A percentile compares a stretch with the other conserved stretches of the same genome.
phyloP scores from a whole-genome alignment of 805 yeast species.

The Zygosaccharomyces gambellarensis region DNA sequence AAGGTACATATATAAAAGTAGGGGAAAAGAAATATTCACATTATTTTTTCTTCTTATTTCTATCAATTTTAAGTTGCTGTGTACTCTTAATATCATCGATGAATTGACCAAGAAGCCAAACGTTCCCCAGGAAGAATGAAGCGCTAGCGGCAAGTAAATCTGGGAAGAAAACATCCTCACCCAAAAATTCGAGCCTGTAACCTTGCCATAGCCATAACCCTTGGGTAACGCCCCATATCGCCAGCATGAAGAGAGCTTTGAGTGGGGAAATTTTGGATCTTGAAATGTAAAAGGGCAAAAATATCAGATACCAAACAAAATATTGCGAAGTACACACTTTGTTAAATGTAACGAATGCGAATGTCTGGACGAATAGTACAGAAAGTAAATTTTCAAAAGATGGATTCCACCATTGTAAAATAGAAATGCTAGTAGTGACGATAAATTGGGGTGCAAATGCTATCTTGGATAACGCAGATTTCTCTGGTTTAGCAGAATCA shows the following conservation, averaged over 20 bases:
- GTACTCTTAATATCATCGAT: constrained; percentile 39
- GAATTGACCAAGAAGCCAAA: constrained; percentile 54
- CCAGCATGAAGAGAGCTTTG: constrained; percentile 41
- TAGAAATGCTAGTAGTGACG: constrained; percentile 29
- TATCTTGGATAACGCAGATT: constrained; percentile 33
- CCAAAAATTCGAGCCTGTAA: constrained; percentile 75
- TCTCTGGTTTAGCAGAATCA: constrained; percentile 39
- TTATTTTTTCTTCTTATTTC: not conserved
- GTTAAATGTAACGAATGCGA: constrained; percentile 71
- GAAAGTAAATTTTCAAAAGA: constrained; percentile 41
- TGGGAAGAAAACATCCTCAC: constrained; percentile 56
- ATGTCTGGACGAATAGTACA: constrained; percentile 69
- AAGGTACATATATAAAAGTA: constrained; percentile 1
- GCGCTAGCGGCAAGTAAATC: constrained; percentile 53
- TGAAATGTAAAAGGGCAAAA: constrained; percentile 68
- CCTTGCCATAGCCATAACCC: constrained; percentile 76
- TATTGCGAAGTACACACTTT: constrained; percentile 92
- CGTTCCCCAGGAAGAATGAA: constrained; percentile 56
- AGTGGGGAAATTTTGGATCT: constrained; percentile 37
- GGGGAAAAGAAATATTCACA: not conserved
- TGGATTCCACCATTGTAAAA: constrained; percentile 21
- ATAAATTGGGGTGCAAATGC: constrained; percentile 83
- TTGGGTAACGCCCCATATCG: constrained; percentile 67
- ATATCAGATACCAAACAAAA: constrained; percentile 88
- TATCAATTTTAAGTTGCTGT: not conserved